Evolutionary conservation across 139 green algal genomes (phyloP).

Genomic region (Tetraselmis striata): DNA sequence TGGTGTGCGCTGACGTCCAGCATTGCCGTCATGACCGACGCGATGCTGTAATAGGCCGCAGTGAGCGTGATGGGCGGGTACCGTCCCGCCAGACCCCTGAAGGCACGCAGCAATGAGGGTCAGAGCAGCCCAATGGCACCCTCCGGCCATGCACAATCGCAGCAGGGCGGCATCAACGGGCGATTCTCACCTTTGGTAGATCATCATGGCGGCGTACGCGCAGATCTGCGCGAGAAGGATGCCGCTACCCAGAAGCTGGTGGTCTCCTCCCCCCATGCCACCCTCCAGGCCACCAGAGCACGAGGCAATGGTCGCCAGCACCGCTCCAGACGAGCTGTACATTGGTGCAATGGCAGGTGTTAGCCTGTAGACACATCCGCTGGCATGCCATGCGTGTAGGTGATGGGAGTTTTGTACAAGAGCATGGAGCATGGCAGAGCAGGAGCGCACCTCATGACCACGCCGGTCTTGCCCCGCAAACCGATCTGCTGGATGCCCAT

Average conservation of each 20-base stretch:
- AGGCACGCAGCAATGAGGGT: no score
- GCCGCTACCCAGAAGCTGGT: neutral
- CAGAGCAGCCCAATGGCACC: no score
- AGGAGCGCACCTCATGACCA: neutral
- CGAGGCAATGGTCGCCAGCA: neutral
- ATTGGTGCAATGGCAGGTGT: no score
- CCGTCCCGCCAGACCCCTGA: neutral
- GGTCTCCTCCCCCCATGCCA: neutral
- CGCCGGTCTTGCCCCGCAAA: neutral
- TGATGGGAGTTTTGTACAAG: no score
- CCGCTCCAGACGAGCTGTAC: neutral
- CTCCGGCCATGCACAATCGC: no score
- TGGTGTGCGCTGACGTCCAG: neutral
- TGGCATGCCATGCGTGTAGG: no score
- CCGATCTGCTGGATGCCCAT: neutral
- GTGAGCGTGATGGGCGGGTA: constrained; percentile 10
- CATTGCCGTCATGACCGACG: neutral
- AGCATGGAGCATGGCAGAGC: no score
- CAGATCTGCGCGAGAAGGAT: constrained; percentile 1
- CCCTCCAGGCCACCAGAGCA: neutral
- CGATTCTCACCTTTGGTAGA: no score
- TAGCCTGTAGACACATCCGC: no score
- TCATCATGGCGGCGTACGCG: neutral
- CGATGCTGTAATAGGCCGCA: constrained; percentile 13
- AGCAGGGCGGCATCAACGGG: no score